Percentiles rank a stretch among this genome's conserved stretches.
phyloP scores from a whole-genome alignment of 1,284 basidiomycete species.

The Pascua guehoae region DNA sequence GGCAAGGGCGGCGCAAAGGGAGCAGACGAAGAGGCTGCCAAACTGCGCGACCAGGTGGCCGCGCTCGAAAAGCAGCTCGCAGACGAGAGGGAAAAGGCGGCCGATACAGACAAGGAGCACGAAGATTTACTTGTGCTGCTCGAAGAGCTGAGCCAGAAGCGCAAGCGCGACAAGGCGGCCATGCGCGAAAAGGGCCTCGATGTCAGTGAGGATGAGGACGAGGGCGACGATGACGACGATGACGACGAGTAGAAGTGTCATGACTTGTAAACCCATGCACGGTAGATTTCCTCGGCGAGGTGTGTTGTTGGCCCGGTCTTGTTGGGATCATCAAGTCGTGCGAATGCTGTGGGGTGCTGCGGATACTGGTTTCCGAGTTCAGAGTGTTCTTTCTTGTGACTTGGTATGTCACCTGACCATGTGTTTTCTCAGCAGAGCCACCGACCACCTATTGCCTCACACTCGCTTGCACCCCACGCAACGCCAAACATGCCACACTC shows the following conservation, averaged over 20 bases:
- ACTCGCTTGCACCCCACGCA: too few relatives aligned
- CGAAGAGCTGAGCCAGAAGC: slow-evolving; percentile 84
- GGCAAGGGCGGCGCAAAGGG: slow-evolving; percentile 18
- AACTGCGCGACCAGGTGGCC: slow-evolving; percentile 21
- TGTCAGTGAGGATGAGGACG: slow-evolving; percentile 86
- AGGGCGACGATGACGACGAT: slow-evolving; percentile 61
- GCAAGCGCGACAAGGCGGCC: slow-evolving; percentile 72
- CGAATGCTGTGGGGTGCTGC: too few relatives aligned
- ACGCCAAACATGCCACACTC: too few relatives aligned
- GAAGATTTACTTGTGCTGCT: slow-evolving; percentile 89
- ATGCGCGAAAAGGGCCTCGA: slow-evolving; percentile 72
- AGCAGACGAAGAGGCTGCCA: slow-evolving; percentile 14
- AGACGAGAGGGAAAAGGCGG: slow-evolving; percentile 61
- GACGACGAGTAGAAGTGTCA: slow-evolving; percentile 25
- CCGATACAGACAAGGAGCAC: slow-evolving; percentile 87
- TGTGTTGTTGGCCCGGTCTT: too few relatives aligned
- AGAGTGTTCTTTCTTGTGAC: too few relatives aligned
- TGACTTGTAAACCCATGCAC: too few relatives aligned
- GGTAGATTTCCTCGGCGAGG: too few relatives aligned
- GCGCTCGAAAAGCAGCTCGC: slow-evolving; percentile 51
- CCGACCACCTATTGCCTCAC: too few relatives aligned
- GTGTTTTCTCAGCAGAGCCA: too few relatives aligned
- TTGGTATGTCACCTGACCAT: too few relatives aligned
- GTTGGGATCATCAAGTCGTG: too few relatives aligned
- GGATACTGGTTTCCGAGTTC: too few relatives aligned